A percentile compares a stretch with the other conserved stretches of the same genome.
Conservation (phyloP, 2,329 filamentous ascomycete species). For the Ophiostoma perfectum region DNA sequence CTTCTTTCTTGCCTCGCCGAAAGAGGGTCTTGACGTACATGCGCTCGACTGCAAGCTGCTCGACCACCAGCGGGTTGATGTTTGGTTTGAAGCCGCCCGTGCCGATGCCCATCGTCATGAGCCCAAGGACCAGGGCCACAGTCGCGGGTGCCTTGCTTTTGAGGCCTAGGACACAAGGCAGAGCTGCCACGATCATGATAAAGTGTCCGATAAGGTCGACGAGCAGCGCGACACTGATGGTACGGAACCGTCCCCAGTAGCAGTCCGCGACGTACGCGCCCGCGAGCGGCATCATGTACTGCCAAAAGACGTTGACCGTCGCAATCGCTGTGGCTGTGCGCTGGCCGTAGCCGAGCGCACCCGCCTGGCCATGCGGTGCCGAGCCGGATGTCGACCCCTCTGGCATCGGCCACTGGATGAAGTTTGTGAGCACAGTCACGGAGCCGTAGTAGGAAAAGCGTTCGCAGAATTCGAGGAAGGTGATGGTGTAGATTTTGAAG, state of each 20-base stretch:
- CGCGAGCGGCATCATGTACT: constrained; percentile 54
- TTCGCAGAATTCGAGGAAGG: constrained; percentile 65
- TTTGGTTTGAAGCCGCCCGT: neutral
- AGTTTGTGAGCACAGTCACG: constrained; percentile 57
- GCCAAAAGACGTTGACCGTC: constrained; percentile 50
- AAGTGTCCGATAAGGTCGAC: constrained; percentile 48
- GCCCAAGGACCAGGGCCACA: neutral
- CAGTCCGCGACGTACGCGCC: constrained; percentile 49
- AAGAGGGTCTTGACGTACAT: neutral
- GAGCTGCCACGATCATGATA: constrained; percentile 10
- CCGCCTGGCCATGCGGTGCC: constrained; percentile 37
- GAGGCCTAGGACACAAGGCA: neutral
- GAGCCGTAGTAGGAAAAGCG: constrained; percentile 69
- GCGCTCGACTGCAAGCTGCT: neutral
- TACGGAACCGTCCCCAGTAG: constrained; percentile 62
- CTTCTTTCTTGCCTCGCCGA: neutral
- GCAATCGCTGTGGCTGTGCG: constrained; percentile 31
- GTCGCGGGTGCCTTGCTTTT: neutral
- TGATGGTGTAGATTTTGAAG: constrained; percentile 56
- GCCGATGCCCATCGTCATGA: neutral
- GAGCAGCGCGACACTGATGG: constrained; percentile 58
- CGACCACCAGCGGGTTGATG: neutral
- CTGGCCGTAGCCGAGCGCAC: constrained; percentile 49
- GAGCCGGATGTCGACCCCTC: constrained; percentile 51
- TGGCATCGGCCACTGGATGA: constrained; percentile 55